Conservation (phyloP, 768 basidiomycete species). For the Calocera viscosa region DNA sequence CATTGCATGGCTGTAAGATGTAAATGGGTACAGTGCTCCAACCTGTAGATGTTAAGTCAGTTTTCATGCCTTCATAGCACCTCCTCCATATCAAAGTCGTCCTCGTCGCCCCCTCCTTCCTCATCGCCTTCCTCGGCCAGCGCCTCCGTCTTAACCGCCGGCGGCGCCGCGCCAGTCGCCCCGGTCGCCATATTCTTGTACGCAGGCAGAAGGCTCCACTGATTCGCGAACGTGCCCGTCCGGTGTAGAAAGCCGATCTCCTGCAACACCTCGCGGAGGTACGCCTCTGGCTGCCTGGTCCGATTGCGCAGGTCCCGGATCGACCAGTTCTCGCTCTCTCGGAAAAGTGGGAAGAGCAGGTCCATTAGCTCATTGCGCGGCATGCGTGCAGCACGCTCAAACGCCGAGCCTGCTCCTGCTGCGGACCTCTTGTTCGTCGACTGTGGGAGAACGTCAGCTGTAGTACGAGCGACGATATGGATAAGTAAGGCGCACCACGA, state of each 20-base stretch:
- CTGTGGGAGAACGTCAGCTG: constrained; percentile 12
- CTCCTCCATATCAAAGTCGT: neutral
- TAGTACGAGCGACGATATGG: constrained; percentile 10
- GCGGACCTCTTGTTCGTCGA: constrained; percentile 15
- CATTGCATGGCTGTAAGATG: neutral
- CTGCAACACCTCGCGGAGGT: constrained; percentile 68
- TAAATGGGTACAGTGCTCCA: neutral
- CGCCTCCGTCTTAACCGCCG: neutral
- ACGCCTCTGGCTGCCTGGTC: constrained; percentile 76
- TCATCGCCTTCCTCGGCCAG: neutral
- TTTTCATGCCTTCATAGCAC: neutral
- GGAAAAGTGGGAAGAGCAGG: constrained; percentile 64
- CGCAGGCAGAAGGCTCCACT: neutral
- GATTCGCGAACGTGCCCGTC: constrained; percentile 34
- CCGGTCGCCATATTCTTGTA: neutral
- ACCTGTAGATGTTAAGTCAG: too few relatives aligned
- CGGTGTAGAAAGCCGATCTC: constrained; percentile 68
- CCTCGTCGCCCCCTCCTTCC: neutral
- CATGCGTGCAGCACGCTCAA: constrained; percentile 86
- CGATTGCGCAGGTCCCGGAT: constrained; percentile 63
- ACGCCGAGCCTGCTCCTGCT: constrained; percentile 54
- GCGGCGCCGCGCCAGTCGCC: neutral
- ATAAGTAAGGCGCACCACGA: constrained; percentile 42
- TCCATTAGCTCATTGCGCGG: constrained; percentile 81
- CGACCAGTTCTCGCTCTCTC: constrained; percentile 67